Evolutionary conservation across 2,329 filamentous ascomycete species (phyloP), one percentile per base, ranked within the genome.

Genomic region (Venturia carpophila): DNA sequence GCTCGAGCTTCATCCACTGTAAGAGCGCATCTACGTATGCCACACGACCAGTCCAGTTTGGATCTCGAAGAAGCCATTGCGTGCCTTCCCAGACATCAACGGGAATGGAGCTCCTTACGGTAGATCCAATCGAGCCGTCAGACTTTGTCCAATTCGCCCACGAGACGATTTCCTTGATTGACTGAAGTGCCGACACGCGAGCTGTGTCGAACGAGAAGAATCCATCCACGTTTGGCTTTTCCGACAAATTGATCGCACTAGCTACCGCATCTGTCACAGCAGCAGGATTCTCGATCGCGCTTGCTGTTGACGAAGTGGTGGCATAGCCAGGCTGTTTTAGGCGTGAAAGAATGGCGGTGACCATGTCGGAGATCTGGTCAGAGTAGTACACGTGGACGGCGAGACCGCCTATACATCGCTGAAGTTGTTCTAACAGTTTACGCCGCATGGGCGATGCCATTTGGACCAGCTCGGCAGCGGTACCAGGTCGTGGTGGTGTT

Each of bases 341-440:
- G 24, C 91, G 87, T 39, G 84, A 79, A 19, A 97, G 78, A 56
- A 97, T 87, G 0, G 91, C 86, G 24, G 87, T 84, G 63, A 97
- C 86, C 91, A 97, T 97, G 75, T 99, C 94, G 1, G 90, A 87
- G 65, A 97, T 91, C 75, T 99, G 94, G 70, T 97, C 93, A 1
- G 90, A 90, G 74, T 99, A 99, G 79, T 99, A 99, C 41, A 97
- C 87, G 72, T 99, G 94, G 0, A 91, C 96, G 2, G 92, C 92
- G 37, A 99, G 80, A 73, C 92, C 86, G n/a, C 91, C 91, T 67
- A 97, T 92, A 76, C 91, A 96, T 69, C 84, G 82, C 73, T 94
- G 88, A 19, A 97, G 82, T 41, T 87, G 84, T 42, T 80, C 75
- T 37, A 96, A 78, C 19, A 97, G 80, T 69, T 87, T 83, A 68